phyloP scores from a whole-genome alignment of 2,329 filamentous ascomycete species.

The Cytospora schulzeri region DNA sequence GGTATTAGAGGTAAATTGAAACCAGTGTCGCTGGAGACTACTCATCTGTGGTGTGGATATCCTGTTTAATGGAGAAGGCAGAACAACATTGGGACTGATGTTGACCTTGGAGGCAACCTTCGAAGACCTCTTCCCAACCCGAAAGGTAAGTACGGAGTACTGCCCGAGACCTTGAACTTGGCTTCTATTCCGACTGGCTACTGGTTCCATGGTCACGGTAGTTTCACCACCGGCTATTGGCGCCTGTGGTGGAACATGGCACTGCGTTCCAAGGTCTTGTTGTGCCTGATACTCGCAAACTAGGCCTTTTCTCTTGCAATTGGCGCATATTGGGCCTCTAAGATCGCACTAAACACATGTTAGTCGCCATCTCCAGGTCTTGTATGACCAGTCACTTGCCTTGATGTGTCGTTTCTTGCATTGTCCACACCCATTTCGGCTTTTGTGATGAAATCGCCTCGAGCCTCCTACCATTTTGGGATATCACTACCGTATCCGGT shows the following conservation, averaged over 20 bases:
- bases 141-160: slow-evolving; percentile 5
- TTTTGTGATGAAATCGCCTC: slow-evolving; percentile 6
- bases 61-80: too few relatives aligned
- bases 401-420: slow-evolving; percentile 16
- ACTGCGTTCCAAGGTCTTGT: not conserved
- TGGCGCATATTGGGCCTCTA: slow-evolving; percentile 9
- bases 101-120: too few relatives aligned
- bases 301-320: slow-evolving; percentile 9
- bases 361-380: not conserved
- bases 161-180: not conserved
- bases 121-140: not conserved
- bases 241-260: not conserved
- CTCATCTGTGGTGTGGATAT: too few relatives aligned
- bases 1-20: too few relatives aligned
- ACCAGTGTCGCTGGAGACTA: too few relatives aligned
- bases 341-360: slow-evolving; percentile 4
- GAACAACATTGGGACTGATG: too few relatives aligned
- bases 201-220: not conserved
- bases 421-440: slow-evolving; percentile 12
- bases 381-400: not conserved
- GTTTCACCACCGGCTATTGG: not conserved
- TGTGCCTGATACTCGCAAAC: not conserved
- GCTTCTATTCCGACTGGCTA: not conserved
- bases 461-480: not conserved
- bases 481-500: too few relatives aligned